Evolutionary conservation across 768 basidiomycete genomes (phyloP).

Genomic region (Trametes elegans): DNA sequence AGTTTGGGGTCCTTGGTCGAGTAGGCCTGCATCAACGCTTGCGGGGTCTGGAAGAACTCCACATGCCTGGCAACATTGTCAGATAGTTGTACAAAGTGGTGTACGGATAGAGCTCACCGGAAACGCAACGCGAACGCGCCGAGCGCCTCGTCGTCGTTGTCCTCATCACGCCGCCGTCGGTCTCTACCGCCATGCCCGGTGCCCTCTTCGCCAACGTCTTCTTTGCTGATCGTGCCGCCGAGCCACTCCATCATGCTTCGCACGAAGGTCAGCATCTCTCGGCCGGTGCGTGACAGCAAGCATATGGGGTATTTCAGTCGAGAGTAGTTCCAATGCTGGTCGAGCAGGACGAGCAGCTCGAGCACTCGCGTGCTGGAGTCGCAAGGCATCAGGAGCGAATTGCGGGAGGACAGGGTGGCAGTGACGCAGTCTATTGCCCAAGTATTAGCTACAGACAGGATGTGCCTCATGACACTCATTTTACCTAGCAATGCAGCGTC

Average conservation of each 20-base stretch:
- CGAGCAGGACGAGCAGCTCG: conserved; percentile 92
- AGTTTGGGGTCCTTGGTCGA: conserved; percentile 89
- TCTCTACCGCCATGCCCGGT: conserved; percentile 36
- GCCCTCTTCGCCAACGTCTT: conserved; percentile 83
- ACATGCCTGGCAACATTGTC: conserved; percentile 56
- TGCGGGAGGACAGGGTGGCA: conserved; percentile 74
- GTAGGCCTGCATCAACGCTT: conserved; percentile 75
- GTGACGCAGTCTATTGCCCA: conserved; percentile 74
- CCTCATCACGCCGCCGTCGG: conserved; percentile 37
- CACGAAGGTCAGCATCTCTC: conserved; percentile 92
- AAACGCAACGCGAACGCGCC: conserved; percentile 89
- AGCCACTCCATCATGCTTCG: conserved; percentile 99
- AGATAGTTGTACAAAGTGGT: background rate
- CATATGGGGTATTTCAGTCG: conserved; percentile 86
- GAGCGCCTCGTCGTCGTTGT: conserved; percentile 72
- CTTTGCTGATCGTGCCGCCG: conserved; percentile 91
- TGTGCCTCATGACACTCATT: background rate
- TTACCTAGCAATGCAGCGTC: conserved; percentile 85
- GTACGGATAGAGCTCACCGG: conserved; percentile 52
- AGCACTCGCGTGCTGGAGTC: conserved; percentile 94
- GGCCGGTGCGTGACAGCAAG: conserved; percentile 85
- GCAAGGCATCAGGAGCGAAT: conserved; percentile 86
- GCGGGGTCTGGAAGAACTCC: conserved; percentile 87
- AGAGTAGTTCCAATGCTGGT: conserved; percentile 96
- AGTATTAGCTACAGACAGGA: conserved; percentile 2